phyloP scores from a whole-genome alignment of 2,329 filamentous ascomycete species.

The Rhynchosporium graminicola region DNA sequence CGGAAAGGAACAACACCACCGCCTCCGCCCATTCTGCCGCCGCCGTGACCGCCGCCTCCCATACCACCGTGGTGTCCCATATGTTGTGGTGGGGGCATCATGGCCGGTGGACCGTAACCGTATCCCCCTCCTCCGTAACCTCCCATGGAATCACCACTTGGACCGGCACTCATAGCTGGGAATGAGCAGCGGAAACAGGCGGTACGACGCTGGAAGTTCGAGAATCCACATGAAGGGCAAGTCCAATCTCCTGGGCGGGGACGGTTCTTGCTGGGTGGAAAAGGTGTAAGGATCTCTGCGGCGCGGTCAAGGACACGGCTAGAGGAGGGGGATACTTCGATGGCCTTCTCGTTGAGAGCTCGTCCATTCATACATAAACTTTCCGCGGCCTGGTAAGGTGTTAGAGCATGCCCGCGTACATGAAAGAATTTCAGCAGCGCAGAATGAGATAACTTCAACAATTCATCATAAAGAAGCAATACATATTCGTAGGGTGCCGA shows the following conservation, averaged over 20 bases:
- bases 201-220: conserved; percentile 97
- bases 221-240: conserved; percentile 97
- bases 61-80: conserved; percentile 60
- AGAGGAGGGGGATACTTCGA: conserved; percentile 97
- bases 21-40: conserved; percentile 75
- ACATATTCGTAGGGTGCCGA: conserved; percentile 36
- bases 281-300: conserved; percentile 92
- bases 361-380: conserved; percentile 99
- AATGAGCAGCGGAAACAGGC: conserved; percentile 99
- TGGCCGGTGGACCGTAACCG: conserved; percentile 72
- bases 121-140: conserved; percentile 58
- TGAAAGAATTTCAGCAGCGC: conserved; percentile 38
- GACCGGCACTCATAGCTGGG: conserved; percentile 84
- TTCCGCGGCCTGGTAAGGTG: conserved; percentile 74
- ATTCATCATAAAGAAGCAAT: conserved; percentile 38
- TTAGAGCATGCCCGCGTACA: conserved; percentile 40
- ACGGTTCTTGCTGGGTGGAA: conserved; percentile 97
- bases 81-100: conserved; percentile 78
- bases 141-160: conserved; percentile 68
- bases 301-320: conserved; percentile 94
- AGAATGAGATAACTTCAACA: conserved; percentile 27
- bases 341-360: conserved; percentile 96
- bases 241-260: conserved; percentile 98
- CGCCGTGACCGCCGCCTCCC: conserved; percentile 53
- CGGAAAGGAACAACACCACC: conserved; percentile 93